Conservation (phyloP, 352 stramenopile genomes). For the Phytopythium boreale region DNA sequence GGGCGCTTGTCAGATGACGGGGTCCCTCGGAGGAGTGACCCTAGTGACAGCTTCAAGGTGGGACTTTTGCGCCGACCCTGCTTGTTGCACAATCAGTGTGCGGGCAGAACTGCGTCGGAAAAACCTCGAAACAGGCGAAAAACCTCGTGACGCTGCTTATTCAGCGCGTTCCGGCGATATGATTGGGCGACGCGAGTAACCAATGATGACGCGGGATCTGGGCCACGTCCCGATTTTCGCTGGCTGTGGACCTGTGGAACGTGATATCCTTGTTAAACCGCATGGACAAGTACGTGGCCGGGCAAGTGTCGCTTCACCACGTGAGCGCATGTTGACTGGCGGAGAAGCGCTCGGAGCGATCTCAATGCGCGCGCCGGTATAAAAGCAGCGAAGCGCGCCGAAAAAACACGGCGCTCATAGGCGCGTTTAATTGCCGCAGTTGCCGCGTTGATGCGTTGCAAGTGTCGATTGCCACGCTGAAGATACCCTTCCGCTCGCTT, state of each 20-base stretch:
- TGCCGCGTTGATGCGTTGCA: neutral
- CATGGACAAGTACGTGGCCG: neutral
- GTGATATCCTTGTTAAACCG: neutral
- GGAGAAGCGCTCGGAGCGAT: neutral
- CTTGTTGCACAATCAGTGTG: slow-evolving; percentile 2
- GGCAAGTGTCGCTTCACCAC: neutral
- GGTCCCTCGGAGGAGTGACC: slow-evolving; percentile 7
- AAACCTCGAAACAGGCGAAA: neutral
- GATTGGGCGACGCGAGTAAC: slow-evolving; percentile 13
- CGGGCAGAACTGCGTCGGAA: neutral
- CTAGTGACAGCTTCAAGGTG: slow-evolving; percentile 5
- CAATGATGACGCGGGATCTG: slow-evolving; percentile 14
- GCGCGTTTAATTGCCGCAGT: neutral
- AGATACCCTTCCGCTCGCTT: neutral
- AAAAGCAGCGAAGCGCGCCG: neutral
- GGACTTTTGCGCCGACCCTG: neutral
- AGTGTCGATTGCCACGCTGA: neutral
- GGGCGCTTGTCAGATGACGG: neutral
- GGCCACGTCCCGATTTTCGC: slow-evolving; percentile 11
- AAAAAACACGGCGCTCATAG: neutral
- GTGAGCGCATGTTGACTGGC: neutral
- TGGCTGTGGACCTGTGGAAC: neutral
- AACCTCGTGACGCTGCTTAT: slow-evolving; percentile 3
- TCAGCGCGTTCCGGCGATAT: neutral
- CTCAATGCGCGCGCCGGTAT: neutral